Evolutionary conservation across 768 basidiomycete genomes (phyloP), one percentile per base, ranked within the genome.

Genomic region (Mycena crocata): DNA sequence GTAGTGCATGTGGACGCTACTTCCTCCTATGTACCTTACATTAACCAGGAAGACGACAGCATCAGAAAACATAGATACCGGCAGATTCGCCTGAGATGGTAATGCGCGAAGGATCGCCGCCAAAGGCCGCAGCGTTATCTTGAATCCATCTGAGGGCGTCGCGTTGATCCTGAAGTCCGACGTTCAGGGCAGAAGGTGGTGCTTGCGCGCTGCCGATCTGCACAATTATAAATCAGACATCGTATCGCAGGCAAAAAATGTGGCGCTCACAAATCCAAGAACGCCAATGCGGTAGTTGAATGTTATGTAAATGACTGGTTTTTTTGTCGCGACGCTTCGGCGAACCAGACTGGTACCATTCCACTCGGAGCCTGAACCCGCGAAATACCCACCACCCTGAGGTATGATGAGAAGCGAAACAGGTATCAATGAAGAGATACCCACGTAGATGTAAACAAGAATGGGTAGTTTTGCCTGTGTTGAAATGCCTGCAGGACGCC

Each of bases 151-250:
- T n/a, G 5, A 60, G 37, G 5, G 58, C 58, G 35, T 49, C 46
- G 2, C 58, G 46, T 17, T 60, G 58, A 40, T 60, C 58, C 19
- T 60, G 58, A n/a, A n/a, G n/a, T n/a, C n/a, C n/a, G n/a, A n/a
- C n/a, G n/a, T n/a, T n/a, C n/a, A n/a, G n/a, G n/a, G n/a, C n/a
- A n/a, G n/a, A n/a, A n/a, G n/a, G n/a, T n/a, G n/a, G n/a, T n/a
- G n/a, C n/a, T n/a, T n/a, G n/a, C n/a, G n/a, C n/a, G n/a, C n/a
- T n/a, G n/a, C n/a, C n/a, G n/a, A n/a, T n/a, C n/a, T n/a, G n/a
- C n/a, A n/a, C n/a, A n/a, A n/a, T n/a, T n/a, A n/a, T n/a, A n/a
- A n/a, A n/a, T n/a, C n/a, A n/a, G n/a, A n/a, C n/a, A n/a, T n/a
- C n/a, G n/a, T n/a, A n/a, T n/a, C n/a, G n/a, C n/a, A n/a, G n/a